Conservation (phyloP, 2,329 filamentous ascomycete species). For the Rhinocladiella similis region DNA sequence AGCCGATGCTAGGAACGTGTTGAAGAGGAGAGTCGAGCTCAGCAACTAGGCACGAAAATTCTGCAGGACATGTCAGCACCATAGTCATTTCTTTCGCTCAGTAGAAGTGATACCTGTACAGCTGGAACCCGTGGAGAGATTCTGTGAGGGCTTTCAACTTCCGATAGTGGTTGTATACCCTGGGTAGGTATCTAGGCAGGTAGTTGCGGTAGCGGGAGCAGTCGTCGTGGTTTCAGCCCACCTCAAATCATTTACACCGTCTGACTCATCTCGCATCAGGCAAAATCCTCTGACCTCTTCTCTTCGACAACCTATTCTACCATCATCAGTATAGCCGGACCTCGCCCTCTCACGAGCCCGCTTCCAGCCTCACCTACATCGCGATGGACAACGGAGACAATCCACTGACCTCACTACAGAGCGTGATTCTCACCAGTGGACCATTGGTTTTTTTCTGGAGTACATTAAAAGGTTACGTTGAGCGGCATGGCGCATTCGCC, state of each 20-base stretch:
- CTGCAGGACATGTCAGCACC: neutral
- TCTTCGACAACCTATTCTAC: too few relatives aligned
- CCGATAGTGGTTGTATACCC: too few relatives aligned
- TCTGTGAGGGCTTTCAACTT: too few relatives aligned
- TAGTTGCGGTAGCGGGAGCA: too few relatives aligned
- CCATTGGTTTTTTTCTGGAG: constrained; percentile 23
- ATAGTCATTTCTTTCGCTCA: neutral
- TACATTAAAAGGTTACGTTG: constrained; percentile 18
- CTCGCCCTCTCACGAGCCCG: neutral
- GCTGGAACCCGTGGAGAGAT: too few relatives aligned
- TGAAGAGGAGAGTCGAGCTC: constrained; percentile 49
- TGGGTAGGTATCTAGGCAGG: too few relatives aligned
- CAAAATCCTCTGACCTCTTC: too few relatives aligned
- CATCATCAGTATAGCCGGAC: too few relatives aligned
- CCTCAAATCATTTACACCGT: neutral
- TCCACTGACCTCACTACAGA: constrained; percentile 21
- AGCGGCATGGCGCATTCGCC: constrained; percentile 15
- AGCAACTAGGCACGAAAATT: constrained; percentile 2
- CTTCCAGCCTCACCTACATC: neutral
- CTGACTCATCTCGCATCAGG: too few relatives aligned
- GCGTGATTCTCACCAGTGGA: constrained; percentile 19
- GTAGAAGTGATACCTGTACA: too few relatives aligned
- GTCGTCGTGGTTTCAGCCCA: neutral
- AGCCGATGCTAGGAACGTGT: constrained; percentile 46
- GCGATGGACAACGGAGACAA: neutral